phyloP scores from a whole-genome alignment of 768 basidiomycete species.

The Mycena filopes region DNA sequence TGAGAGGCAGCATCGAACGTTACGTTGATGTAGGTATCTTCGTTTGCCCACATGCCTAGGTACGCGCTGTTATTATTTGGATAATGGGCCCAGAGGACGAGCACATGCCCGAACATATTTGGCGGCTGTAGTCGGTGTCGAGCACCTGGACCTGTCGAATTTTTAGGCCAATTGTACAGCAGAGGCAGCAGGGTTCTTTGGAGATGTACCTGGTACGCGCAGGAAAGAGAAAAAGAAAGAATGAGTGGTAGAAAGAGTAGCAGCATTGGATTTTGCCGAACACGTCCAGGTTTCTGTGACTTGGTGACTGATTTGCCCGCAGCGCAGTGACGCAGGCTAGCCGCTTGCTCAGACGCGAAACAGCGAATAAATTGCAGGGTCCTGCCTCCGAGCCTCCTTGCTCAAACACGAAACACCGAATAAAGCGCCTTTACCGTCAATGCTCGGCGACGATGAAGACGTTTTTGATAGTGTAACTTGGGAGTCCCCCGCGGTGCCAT shows the following conservation, averaged over 20 bases:
- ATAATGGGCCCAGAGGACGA: background rate
- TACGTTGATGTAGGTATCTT: constrained; percentile 86
- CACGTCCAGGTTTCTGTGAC: background rate
- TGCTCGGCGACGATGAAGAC: constrained; percentile 90
- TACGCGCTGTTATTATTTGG: background rate
- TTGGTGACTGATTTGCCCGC: background rate
- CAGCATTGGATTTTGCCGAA: constrained; percentile 3
- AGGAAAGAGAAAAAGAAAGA: constrained; percentile 17
- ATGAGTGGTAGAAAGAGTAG: constrained; percentile 18
- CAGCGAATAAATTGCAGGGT: too few species aligned
- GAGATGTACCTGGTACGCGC: constrained; percentile 9
- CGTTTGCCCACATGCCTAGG: constrained; percentile 87
- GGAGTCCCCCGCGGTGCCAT: constrained; percentile 76
- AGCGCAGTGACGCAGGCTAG: too few species aligned
- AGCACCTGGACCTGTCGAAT: constrained; percentile 16
- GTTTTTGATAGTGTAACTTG: constrained; percentile 93
- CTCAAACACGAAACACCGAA: too few species aligned
- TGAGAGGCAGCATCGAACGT: constrained; percentile 81
- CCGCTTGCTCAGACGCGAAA: too few species aligned
- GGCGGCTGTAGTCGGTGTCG: constrained; percentile 75
- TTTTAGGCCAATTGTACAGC: background rate
- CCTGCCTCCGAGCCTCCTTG: too few species aligned
- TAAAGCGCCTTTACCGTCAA: too few species aligned
- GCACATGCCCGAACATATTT: constrained; percentile 66
- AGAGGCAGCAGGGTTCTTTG: background rate